A percentile compares a stretch with the other conserved stretches of the same genome.
phyloP scores from a whole-genome alignment of 2,329 filamentous ascomycete species.

The Harringtonia lauricola region DNA sequence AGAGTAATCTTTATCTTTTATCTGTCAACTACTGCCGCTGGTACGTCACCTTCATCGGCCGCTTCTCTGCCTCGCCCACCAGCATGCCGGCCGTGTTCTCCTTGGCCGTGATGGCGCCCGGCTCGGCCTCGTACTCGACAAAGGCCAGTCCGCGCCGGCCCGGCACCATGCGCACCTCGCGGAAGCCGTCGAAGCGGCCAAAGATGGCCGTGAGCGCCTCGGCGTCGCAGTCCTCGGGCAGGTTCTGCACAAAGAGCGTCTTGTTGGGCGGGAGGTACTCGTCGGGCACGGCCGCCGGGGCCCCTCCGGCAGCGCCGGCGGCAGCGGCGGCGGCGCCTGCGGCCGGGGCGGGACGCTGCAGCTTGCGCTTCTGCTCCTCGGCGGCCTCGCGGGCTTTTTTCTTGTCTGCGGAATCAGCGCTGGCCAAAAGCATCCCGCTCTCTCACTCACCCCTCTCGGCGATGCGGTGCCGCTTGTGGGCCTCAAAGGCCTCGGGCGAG shows the following conservation, averaged over 20 bases:
- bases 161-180: slow-evolving; percentile 82
- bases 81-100: slow-evolving; percentile 82
- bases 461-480: slow-evolving; percentile 70
- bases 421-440: neutral
- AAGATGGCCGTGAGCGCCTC: slow-evolving; percentile 74
- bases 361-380: slow-evolving; percentile 60
- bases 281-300: slow-evolving; percentile 57
- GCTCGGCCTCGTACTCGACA: slow-evolving; percentile 88
- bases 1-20: slow-evolving; percentile 10
- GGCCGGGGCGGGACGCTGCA: slow-evolving; percentile 4
- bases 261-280: slow-evolving; percentile 97
- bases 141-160: slow-evolving; percentile 84
- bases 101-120: slow-evolving; percentile 84
- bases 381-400: slow-evolving; percentile 76
- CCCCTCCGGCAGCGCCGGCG: slow-evolving; percentile 25
- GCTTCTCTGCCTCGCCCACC: slow-evolving; percentile 46
- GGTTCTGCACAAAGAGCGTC: slow-evolving; percentile 85
- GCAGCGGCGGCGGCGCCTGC: slow-evolving; percentile 15
- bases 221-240: slow-evolving; percentile 77
- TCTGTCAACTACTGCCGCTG: slow-evolving; percentile 84
- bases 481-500: slow-evolving; percentile 72
- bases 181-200: slow-evolving; percentile 83
- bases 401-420: slow-evolving; percentile 33
- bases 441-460: slow-evolving; percentile 73
- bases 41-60: slow-evolving; percentile 89